These are phyloP conservation scores for Geotrichum aggregatum DNA, from an alignment of 1,139 yeast genomes.

Conservation along the genomic window DNA sequence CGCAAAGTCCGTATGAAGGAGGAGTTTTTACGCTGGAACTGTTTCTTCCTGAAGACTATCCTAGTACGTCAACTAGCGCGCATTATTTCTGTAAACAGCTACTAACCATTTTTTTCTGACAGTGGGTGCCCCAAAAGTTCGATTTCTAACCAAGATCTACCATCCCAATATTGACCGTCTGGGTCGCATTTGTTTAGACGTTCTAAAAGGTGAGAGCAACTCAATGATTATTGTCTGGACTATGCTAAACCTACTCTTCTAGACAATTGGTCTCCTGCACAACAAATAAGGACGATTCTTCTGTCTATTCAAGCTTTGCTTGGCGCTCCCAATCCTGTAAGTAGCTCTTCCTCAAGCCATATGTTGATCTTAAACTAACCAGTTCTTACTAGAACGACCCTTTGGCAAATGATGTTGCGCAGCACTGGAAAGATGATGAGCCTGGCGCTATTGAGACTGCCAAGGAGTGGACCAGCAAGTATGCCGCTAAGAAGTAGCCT, in stretches of 20 bases:
- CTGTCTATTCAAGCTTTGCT: constrained; percentile 88
- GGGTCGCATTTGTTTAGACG: constrained; percentile 94
- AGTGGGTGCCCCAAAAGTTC: constrained; percentile 88
- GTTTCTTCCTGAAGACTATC: constrained; percentile 84
- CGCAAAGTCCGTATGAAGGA: constrained; percentile 74
- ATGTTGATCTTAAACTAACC: neutral
- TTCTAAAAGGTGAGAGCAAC: constrained; percentile 65
- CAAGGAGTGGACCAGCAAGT: constrained; percentile 75
- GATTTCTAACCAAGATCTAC: constrained; percentile 87
- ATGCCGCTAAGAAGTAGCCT: constrained; percentile 42
- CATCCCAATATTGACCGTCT: constrained; percentile 95
- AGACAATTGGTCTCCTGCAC: constrained; percentile 90
- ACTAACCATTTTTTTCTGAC: neutral
- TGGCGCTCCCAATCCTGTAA: constrained; percentile 85
- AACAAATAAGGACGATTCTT: constrained; percentile 90
- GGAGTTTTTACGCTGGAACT: constrained; percentile 75
- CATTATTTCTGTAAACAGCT: neutral
- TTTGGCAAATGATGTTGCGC: constrained; percentile 94
- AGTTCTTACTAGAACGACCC: constrained; percentile 65
- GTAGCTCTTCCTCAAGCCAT: neutral
- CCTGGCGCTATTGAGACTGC: constrained; percentile 77
- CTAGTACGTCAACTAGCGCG: constrained; percentile 39
- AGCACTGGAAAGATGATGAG: constrained; percentile 89
- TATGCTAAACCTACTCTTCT: neutral
- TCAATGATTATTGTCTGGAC: neutral